Percentiles rank a stretch among this genome's conserved stretches.
Evolutionary conservation across 768 basidiomycete species (phyloP).

Genomic region (Lenzites betulinus): DNA sequence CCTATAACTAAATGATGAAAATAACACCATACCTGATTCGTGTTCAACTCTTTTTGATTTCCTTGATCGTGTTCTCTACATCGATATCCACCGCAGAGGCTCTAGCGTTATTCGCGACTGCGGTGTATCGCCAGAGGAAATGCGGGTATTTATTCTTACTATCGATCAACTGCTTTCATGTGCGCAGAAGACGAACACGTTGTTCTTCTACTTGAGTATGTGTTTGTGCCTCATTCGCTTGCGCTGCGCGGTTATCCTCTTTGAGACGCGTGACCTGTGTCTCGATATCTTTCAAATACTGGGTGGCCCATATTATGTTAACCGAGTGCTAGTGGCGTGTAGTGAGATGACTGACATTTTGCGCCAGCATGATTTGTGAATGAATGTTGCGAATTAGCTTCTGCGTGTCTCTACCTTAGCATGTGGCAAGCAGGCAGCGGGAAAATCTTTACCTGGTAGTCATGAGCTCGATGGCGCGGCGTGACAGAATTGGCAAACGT

Average conservation of each 20-base stretch:
- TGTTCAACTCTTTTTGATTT: not conserved
- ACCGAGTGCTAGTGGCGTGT: not conserved
- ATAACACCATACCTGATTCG: slow-evolving; percentile 6
- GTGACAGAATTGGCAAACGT: slow-evolving; percentile 20
- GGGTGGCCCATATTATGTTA: not conserved
- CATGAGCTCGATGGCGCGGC: slow-evolving; percentile 5
- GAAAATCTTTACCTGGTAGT: slow-evolving; percentile 3
- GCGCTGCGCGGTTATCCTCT: not conserved
- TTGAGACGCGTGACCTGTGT: slow-evolving; percentile 2
- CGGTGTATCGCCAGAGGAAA: slow-evolving; percentile 2
- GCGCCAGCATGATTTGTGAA: slow-evolving; percentile 13
- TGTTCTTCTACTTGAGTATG: slow-evolving; percentile 1
- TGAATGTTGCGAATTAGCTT: slow-evolving; percentile 7
- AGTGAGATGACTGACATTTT: not conserved
- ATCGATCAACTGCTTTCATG: slow-evolving; percentile 1
- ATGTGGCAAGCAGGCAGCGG: too few relatives aligned
- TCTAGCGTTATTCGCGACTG: slow-evolving; percentile 2
- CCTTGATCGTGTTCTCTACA: not conserved
- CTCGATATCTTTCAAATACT: slow-evolving; percentile 7
- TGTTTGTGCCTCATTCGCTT: not conserved
- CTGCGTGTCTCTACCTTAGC: not conserved
- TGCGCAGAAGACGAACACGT: not conserved
- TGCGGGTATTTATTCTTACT: not conserved
- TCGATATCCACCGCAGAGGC: not conserved
- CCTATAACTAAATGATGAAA: too few relatives aligned